Conservation (phyloP, 305 asterid genomes). For the Fraxinus angustifolia region DNA sequence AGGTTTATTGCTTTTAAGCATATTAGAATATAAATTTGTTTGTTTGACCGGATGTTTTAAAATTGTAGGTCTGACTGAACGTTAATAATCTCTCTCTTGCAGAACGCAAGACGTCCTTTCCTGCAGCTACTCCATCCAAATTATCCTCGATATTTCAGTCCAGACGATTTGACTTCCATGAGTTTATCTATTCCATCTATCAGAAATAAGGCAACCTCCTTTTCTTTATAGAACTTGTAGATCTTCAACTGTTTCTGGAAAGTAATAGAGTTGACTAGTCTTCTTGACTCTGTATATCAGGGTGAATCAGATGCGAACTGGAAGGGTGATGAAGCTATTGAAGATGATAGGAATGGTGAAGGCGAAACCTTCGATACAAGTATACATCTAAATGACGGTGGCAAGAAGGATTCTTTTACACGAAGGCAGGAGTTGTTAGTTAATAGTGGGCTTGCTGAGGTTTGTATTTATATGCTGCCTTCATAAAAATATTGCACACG, state of each 20-base stretch:
- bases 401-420: conserved; percentile 77
- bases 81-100: conserved; percentile 19
- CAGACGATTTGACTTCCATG: conserved; percentile 63
- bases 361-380: conserved; percentile 30
- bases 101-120: conserved; percentile 74
- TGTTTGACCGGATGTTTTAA: background rate
- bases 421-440: conserved; percentile 86
- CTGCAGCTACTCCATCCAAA: conserved; percentile 91
- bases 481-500: conserved; percentile 1
- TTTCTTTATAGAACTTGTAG: background rate
- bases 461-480: conserved; percentile 26
- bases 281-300: conserved; percentile 31
- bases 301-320: conserved; percentile 28
- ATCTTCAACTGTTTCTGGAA: conserved; percentile 13
- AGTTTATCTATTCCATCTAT: conserved; percentile 63
- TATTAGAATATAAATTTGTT: background rate
- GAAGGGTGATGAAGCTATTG: conserved; percentile 36
- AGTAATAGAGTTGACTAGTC: conserved; percentile 15
- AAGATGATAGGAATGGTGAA: conserved; percentile 33
- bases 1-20: conserved; percentile 41
- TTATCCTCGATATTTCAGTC: conserved; percentile 64
- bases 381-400: conserved; percentile 47
- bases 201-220: conserved; percentile 44
- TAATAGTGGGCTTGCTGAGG: conserved; percentile 86
- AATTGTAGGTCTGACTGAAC: conserved; percentile 8